A percentile compares a stretch with the other conserved stretches of the same genome.
Evolutionary conservation across 2,329 filamentous ascomycete species (phyloP).

Genomic region (Pestalotiopsis sp.): DNA sequence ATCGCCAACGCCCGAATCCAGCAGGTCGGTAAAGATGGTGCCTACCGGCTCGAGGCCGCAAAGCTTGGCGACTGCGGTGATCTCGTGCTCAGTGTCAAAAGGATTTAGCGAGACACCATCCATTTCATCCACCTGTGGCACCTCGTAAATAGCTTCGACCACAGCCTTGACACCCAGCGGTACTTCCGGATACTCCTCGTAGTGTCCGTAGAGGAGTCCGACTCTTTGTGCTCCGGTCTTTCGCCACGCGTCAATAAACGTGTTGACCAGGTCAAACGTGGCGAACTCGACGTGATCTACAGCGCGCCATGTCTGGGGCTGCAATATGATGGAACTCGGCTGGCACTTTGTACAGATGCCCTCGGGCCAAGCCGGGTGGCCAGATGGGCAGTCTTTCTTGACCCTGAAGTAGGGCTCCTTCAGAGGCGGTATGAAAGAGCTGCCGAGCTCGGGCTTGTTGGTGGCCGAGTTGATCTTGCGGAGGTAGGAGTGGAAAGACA

Average conservation of each 20-base stretch:
- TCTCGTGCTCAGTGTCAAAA: constrained; percentile 82
- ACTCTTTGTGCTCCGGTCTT: constrained; percentile 81
- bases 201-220: constrained; percentile 89
- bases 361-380: constrained; percentile 90
- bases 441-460: constrained; percentile 92
- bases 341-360: constrained; percentile 99
- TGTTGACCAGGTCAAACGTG: constrained; percentile 80
- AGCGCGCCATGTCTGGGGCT: constrained; percentile 93
- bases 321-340: constrained; percentile 92
- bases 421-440: constrained; percentile 93
- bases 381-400: constrained; percentile 84
- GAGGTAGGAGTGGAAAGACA: constrained; percentile 93
- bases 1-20: constrained; percentile 79
- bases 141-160: constrained; percentile 96
- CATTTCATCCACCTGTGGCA: constrained; percentile 84
- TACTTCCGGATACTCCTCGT: constrained; percentile 88
- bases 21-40: constrained; percentile 91
- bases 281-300: constrained; percentile 98
- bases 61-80: constrained; percentile 77
- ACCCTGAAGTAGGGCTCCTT: constrained; percentile 93
- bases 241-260: constrained; percentile 91
- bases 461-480: constrained; percentile 95
- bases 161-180: constrained; percentile 93
- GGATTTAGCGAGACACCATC: constrained; percentile 85
- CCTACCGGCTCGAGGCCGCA: constrained; percentile 90